phyloP scores from a whole-genome alignment of 495 filamentous ascomycete species.

The Penicillium argentinense region DNA sequence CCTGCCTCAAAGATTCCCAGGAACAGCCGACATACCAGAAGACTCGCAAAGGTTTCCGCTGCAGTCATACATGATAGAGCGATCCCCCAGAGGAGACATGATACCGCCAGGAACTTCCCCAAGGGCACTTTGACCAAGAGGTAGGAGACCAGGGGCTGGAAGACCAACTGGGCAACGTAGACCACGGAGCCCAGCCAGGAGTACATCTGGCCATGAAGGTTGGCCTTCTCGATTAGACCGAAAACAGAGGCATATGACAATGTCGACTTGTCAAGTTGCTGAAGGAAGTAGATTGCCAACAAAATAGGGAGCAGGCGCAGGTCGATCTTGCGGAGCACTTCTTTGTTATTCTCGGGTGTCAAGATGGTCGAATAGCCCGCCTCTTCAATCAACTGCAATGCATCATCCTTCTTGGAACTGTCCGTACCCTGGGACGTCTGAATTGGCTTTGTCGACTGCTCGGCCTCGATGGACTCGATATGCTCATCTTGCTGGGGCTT shows the following conservation, averaged over 20 bases:
- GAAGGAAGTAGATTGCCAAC: constrained; percentile 45
- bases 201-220: constrained; percentile 51
- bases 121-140: constrained; percentile 39
- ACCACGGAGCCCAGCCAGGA: constrained; percentile 53
- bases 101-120: constrained; percentile 56
- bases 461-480: constrained; percentile 35
- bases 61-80: constrained; percentile 56
- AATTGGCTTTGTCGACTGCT: constrained; percentile 8
- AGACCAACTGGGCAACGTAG: constrained; percentile 52
- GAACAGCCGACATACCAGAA: constrained; percentile 59
- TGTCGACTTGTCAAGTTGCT: constrained; percentile 59
- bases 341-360: constrained; percentile 54
- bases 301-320: constrained; percentile 51
- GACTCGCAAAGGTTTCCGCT: constrained; percentile 51
- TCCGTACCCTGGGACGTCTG: neutral
- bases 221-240: constrained; percentile 43
- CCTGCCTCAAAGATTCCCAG: constrained; percentile 62
- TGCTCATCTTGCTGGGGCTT: constrained; percentile 37
- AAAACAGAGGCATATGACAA: constrained; percentile 55
- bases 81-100: constrained; percentile 59
- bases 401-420: constrained; percentile 38
- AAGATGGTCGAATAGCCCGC: constrained; percentile 40
- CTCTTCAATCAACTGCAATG: constrained; percentile 45
- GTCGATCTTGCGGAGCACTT: constrained; percentile 54
- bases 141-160: constrained; percentile 41